These are phyloP conservation scores for Epithemia pelagica DNA, from an alignment of 108 stramenopile genomes.

Conservation along the genomic window DNA sequence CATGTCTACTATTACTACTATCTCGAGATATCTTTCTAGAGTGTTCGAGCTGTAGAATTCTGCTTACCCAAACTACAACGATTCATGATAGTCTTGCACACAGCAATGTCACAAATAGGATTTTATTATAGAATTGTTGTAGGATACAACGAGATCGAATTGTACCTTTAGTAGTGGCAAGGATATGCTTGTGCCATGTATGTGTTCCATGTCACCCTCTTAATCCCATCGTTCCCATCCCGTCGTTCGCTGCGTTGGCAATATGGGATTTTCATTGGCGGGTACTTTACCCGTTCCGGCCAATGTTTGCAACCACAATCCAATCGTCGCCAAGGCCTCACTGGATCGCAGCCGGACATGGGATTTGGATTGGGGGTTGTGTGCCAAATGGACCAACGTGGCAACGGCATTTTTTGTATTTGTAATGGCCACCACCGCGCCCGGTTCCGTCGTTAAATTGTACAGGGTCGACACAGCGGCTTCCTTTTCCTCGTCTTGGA, in stretches of 20 bases:
- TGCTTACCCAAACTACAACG: no score
- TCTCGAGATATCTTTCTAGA: no score
- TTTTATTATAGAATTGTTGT: no score
- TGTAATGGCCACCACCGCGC: constrained; percentile 67
- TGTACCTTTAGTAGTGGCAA: no score
- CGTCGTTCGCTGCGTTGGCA: constrained; percentile 61
- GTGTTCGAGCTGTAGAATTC: no score
- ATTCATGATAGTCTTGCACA: no score
- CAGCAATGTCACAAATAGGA: no score
- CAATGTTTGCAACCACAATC: constrained; percentile 78
- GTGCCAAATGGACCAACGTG: constrained; percentile 68
- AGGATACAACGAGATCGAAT: no score
- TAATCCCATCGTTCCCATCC: constrained; percentile 80
- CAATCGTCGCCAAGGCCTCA: constrained; percentile 69
- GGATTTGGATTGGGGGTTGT: constrained; percentile 43
- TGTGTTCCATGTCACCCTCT: no score
- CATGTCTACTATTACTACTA: no score
- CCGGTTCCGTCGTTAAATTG: constrained; percentile 79
- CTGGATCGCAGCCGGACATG: constrained; percentile 60
- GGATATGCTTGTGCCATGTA: no score
- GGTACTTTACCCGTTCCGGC: constrained; percentile 70
- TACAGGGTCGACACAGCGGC: constrained; percentile 65
- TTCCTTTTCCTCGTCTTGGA: constrained; percentile 49
- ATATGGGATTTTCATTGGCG: constrained; percentile 34
- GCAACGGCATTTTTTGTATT: constrained; percentile 80